Evolutionary conservation across 2,329 filamentous ascomycete genomes (phyloP).

Genomic region (Colletotrichum tabaci): DNA sequence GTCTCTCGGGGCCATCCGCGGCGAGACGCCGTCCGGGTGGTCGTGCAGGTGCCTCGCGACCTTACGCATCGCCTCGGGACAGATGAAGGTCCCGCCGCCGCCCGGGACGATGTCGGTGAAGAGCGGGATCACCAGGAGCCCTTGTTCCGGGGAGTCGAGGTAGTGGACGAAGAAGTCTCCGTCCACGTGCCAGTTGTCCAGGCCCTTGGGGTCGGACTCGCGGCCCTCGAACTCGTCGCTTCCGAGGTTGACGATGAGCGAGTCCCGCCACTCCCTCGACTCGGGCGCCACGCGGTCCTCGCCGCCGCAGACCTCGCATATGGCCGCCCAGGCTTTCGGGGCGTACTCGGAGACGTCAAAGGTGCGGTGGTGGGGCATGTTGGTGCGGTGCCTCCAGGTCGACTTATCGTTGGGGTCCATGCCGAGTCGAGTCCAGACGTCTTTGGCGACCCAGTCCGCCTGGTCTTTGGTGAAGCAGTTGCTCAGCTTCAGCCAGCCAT

Average conservation of each 20-base stretch:
- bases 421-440: constrained; percentile 76
- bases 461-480: constrained; percentile 56
- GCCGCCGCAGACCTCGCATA: constrained; percentile 77
- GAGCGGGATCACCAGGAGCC: constrained; percentile 76
- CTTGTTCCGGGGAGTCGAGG: constrained; percentile 79
- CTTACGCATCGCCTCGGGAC: constrained; percentile 69
- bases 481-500: constrained; percentile 55
- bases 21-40: constrained; percentile 76
- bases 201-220: constrained; percentile 64
- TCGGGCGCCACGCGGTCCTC: constrained; percentile 66
- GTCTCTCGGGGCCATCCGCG: constrained; percentile 73
- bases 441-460: constrained; percentile 53
- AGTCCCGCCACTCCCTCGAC: constrained; percentile 74
- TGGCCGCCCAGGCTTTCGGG: constrained; percentile 76
- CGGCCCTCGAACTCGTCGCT: constrained; percentile 66
- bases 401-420: constrained; percentile 74
- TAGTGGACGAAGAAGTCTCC: constrained; percentile 82
- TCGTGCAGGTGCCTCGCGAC: constrained; percentile 72
- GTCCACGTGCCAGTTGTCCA: constrained; percentile 77
- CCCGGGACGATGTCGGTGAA: constrained; percentile 74
- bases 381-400: constrained; percentile 75
- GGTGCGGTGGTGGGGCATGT: constrained; percentile 74
- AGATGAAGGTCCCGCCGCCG: constrained; percentile 77
- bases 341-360: constrained; percentile 71
- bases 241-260: constrained; percentile 79